Percentiles rank a stretch among this genome's conserved stretches.
Conservation (phyloP, 2,329 filamentous ascomycete species). For the Alternaria viburni region DNA sequence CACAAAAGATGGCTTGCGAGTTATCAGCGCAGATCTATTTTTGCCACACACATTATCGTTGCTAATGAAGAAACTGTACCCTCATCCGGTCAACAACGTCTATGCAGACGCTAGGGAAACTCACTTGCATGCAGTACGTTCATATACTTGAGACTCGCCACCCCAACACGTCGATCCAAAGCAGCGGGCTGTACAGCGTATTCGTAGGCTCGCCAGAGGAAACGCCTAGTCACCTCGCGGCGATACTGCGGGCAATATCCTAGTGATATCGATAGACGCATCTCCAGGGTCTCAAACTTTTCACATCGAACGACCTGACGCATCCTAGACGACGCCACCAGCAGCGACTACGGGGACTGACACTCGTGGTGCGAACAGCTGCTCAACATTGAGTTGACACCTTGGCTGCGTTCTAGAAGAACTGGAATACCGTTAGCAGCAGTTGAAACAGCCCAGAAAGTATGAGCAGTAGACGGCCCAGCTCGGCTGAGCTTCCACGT, state of each 20-base stretch:
- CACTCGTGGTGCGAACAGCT: neutral
- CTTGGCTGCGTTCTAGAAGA: neutral
- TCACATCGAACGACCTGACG: neutral
- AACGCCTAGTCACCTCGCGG: conserved; percentile 1
- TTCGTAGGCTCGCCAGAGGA: neutral
- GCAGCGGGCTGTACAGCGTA: neutral
- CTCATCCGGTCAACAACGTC: neutral
- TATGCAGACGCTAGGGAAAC: neutral
- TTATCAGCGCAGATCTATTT: neutral
- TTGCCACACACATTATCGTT: neutral
- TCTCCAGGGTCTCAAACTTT: conserved; percentile 1
- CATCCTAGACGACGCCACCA: neutral
- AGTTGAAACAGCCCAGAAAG: neutral
- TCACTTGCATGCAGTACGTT: neutral
- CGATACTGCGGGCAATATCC: neutral
- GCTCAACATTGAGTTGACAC: neutral
- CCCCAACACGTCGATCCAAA: neutral
- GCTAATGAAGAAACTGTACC: neutral
- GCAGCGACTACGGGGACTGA: neutral
- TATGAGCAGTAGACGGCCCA: neutral
- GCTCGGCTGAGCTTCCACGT: conserved; percentile 1
- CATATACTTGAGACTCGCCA: neutral
- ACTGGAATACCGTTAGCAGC: neutral
- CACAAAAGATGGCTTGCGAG: neutral
- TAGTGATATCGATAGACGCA: conserved; percentile 1